Evolutionary conservation across 148 eudicot genomes (phyloP), one percentile per base, ranked within the genome.

Genomic region (Nepenthes mirabilis): DNA sequence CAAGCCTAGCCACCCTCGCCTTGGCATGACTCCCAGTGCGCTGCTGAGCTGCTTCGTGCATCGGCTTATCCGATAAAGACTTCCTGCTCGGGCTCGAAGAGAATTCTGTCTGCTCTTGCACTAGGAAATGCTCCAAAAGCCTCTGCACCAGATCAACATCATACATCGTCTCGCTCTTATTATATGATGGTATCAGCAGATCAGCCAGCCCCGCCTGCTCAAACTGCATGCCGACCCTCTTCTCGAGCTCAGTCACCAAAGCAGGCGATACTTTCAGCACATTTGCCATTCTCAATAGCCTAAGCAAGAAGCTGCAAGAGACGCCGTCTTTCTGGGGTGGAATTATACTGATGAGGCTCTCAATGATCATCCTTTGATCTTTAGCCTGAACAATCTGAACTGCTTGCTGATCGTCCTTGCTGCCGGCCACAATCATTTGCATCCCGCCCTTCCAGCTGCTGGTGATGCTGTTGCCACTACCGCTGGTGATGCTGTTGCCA

Each of bases 201-300:
- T 89, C 97, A 0, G 72, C 63, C 67, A 89, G 63, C 9, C 81
- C 68, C 0, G 99, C 99, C 62, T 94, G 89, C 72, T 94, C 99
- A 11, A 94, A 87, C 61, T 94, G 97, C 99, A 94, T 94, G 10
- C 99, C 99, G 0, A 89, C 97, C 5, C 99, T 76, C 70, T 94
- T 94, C 64, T 94, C 99, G 55, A 94, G 75, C 63, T 94, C 99
- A 10, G 95, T 89, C 14, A 89, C 83, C 66, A 94, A 75, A n/a
- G 99, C 99, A 0, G 90, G 91, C 12, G 99, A 87, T 63, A 84
- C 99, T 61, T 84, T 86, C 55, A 94, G 56, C 97, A 82, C 82
- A 69, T 86, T 86, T 11, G 99, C 95, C 84, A 78, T 79, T 57
- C 88, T 82, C 34, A 94, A 71, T 33, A 94, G 71, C 75, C 84